Conservation (phyloP, 768 basidiomycete species). For the Calocera viscosa region DNA sequence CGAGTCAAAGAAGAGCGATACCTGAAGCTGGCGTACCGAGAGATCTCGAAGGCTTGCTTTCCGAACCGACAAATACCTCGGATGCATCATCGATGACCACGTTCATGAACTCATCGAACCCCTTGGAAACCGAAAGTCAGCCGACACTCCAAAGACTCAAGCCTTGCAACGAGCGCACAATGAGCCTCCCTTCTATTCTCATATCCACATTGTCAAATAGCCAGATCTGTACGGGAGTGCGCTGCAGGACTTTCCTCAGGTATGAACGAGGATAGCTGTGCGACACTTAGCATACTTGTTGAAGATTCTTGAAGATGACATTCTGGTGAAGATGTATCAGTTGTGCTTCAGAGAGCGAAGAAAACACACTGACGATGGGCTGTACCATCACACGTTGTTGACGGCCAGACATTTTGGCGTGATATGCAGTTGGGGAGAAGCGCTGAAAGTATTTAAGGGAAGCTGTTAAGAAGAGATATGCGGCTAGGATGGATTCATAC, state of each 20-base stretch:
- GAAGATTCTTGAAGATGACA: conserved; percentile 96
- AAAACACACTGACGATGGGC: conserved; percentile 68
- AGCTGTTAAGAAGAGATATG: not conserved
- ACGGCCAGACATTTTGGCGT: conserved; percentile 67
- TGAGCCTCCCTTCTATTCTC: conserved; percentile 90
- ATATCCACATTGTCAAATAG: conserved; percentile 94
- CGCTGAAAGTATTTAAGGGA: not conserved
- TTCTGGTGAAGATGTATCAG: conserved; percentile 41
- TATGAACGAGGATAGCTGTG: conserved; percentile 11
- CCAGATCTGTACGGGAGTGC: conserved; percentile 81
- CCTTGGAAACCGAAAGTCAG: conserved; percentile 38
- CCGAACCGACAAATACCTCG: conserved; percentile 77
- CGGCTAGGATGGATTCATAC: not conserved
- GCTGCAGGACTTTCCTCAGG: conserved; percentile 34
- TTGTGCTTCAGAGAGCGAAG: not conserved
- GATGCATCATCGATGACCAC: conserved; percentile 85
- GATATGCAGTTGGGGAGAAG: not conserved
- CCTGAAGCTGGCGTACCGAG: conserved; percentile 47
- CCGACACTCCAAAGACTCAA: conserved; percentile 17
- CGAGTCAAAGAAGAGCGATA: not conserved
- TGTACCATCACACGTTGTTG: conserved; percentile 98
- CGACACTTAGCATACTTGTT: conserved; percentile 42
- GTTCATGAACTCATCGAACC: conserved; percentile 99
- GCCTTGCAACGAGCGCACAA: conserved; percentile 46
- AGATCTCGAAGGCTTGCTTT: conserved; percentile 69